Evolutionary conservation across 2,329 filamentous ascomycete genomes (phyloP).

Genomic region (Fusarium coffeatum): DNA sequence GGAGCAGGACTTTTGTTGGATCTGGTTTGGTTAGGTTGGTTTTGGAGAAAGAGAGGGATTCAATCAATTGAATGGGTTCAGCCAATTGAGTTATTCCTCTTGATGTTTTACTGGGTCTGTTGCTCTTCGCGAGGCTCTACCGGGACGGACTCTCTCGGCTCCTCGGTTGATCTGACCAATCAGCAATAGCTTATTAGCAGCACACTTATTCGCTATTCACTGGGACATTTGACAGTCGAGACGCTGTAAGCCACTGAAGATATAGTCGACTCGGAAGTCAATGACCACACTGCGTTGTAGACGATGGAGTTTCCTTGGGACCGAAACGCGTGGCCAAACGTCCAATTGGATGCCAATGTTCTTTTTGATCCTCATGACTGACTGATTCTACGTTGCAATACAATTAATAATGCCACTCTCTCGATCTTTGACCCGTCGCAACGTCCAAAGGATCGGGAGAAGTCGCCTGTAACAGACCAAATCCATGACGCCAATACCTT

Average conservation of each 20-base stretch:
- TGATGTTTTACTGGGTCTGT: slow-evolving; percentile 44
- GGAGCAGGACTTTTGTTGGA: slow-evolving; percentile 44
- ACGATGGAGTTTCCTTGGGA: slow-evolving; percentile 7
- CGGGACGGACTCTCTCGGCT: slow-evolving; percentile 49
- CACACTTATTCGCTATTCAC: slow-evolving; percentile 27
- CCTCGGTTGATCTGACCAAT: slow-evolving; percentile 53
- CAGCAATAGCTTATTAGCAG: slow-evolving; percentile 47
- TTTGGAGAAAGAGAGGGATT: slow-evolving; percentile 29
- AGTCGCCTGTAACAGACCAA: slow-evolving; percentile 22
- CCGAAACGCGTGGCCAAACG: background rate
- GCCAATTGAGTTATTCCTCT: slow-evolving; percentile 43
- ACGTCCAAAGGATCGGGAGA: slow-evolving; percentile 31
- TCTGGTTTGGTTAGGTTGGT: slow-evolving; percentile 20
- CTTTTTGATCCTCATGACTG: background rate
- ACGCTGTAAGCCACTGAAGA: slow-evolving; percentile 33
- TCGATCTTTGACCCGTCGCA: slow-evolving; percentile 12
- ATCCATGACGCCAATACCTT: slow-evolving; percentile 40
- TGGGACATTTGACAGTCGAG: background rate
- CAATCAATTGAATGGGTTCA: slow-evolving; percentile 21
- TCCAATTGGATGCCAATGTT: slow-evolving; percentile 26
- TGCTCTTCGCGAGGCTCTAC: slow-evolving; percentile 43
- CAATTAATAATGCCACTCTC: background rate
- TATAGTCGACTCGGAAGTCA: slow-evolving; percentile 27
- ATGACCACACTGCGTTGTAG: slow-evolving; percentile 12
- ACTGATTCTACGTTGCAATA: background rate